Evolutionary conservation across 495 filamentous ascomycete genomes (phyloP).

Genomic region (Lentithecium fluviatile): DNA sequence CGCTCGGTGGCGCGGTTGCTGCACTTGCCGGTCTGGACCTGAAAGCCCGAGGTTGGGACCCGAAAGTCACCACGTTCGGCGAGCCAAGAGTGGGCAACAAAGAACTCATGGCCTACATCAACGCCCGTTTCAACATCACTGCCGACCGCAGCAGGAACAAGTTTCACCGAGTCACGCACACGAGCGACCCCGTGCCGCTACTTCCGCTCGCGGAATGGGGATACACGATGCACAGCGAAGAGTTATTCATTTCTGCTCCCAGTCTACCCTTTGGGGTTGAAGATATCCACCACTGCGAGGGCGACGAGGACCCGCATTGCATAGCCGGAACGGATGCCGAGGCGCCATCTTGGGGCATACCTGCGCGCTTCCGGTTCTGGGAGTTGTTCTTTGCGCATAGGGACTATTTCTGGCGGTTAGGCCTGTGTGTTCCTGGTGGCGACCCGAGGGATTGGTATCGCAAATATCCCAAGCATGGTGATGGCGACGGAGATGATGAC

Average conservation of each 20-base stretch:
- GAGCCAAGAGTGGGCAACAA: conserved; percentile 84
- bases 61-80: conserved; percentile 85
- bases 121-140: conserved; percentile 60
- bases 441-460: conserved; percentile 65
- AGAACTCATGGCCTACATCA: conserved; percentile 65
- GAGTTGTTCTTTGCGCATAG: conserved; percentile 91
- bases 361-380: conserved; percentile 71
- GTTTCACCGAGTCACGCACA: conserved; percentile 82
- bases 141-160: conserved; percentile 34
- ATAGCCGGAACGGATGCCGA: conserved; percentile 54
- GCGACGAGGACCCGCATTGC: conserved; percentile 69
- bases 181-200: conserved; percentile 83
- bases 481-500: conserved; percentile 14
- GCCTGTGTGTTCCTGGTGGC: conserved; percentile 83
- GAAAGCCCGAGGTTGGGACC: conserved; percentile 63
- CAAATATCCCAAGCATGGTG: conserved; percentile 30
- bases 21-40: conserved; percentile 81
- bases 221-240: conserved; percentile 77
- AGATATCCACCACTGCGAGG: conserved; percentile 71
- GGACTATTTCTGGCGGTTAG: conserved; percentile 94
- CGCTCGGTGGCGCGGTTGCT: conserved; percentile 88
- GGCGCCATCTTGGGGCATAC: conserved; percentile 46
- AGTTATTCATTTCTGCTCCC: conserved; percentile 76
- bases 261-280: conserved; percentile 61
- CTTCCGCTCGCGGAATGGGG: conserved; percentile 86